Evolutionary conservation across 2,329 filamentous ascomycete species (phyloP).

Genomic region (Elsinoe australis): DNA sequence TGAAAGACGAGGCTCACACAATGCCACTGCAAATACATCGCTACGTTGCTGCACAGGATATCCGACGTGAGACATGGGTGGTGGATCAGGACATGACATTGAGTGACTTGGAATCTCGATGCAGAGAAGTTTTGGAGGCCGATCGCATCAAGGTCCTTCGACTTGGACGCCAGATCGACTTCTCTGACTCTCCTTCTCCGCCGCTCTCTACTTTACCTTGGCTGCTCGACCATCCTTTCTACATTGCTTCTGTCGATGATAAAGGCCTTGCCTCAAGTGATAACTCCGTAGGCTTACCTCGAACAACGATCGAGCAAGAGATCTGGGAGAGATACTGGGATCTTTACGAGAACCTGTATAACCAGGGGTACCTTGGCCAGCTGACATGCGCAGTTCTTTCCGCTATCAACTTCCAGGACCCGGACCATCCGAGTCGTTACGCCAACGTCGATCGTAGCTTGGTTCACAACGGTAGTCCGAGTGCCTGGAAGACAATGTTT

Average conservation of each 20-base stretch:
- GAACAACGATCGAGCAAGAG: neutral
- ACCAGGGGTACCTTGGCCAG: neutral
- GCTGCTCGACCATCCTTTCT: too few species aligned
- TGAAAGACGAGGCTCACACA: neutral
- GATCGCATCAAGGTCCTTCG: neutral
- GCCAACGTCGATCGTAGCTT: neutral
- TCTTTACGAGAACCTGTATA: slow-evolving; percentile 5
- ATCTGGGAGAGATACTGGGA: neutral
- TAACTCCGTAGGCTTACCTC: neutral
- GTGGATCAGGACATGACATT: neutral
- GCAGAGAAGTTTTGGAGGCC: neutral
- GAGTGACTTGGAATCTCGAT: neutral
- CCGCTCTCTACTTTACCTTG: neutral
- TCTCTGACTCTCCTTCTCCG: neutral
- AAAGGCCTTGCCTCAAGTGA: neutral
- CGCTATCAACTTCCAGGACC: neutral
- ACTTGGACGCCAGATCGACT: neutral
- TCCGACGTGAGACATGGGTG: slow-evolving; percentile 1
- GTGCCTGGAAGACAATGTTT: neutral
- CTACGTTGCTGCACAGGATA: neutral
- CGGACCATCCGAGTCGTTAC: neutral
- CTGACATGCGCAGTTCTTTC: neutral
- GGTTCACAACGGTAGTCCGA: neutral
- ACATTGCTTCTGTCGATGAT: neutral
- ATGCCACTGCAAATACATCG: neutral